Evolutionary conservation across 352 stramenopile species (phyloP).

Genomic region (Blastocystis sp.): DNA sequence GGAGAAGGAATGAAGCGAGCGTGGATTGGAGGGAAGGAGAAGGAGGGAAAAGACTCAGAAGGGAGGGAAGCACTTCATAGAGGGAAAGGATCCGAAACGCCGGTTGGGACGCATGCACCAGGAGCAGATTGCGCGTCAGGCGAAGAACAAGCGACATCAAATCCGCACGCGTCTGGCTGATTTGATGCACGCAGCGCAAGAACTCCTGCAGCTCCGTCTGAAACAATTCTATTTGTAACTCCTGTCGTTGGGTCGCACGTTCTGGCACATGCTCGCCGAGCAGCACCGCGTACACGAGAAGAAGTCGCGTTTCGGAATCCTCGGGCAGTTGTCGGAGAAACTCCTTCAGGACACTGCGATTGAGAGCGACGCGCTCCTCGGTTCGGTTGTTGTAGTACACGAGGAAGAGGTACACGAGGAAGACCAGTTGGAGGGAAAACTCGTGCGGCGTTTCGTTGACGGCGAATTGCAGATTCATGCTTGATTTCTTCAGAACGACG

Average conservation of each 20-base stretch:
- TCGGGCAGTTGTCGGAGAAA: background rate
- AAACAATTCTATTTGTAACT: background rate
- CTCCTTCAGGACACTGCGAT: conserved; percentile 4
- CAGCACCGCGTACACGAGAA: background rate
- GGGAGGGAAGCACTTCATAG: background rate
- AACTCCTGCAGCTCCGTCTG: background rate
- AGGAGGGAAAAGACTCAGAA: background rate
- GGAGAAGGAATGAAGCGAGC: background rate
- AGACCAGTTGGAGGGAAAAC: background rate
- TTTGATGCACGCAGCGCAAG: background rate
- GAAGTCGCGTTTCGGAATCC: background rate
- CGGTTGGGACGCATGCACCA: background rate
- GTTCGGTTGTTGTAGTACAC: background rate
- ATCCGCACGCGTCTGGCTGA: background rate
- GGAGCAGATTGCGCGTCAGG: background rate
- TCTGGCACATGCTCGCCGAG: background rate
- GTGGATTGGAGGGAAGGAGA: background rate
- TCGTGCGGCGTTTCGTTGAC: background rate
- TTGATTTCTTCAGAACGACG: conserved; percentile 9
- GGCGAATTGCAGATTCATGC: conserved; percentile 4
- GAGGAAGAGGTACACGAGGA: background rate
- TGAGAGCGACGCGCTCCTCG: background rate
- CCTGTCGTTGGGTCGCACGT: background rate
- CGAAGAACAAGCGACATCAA: background rate
- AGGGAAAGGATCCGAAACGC: background rate